Evolutionary conservation across 2,329 filamentous ascomycete species (phyloP).

Genomic region (Didymosphaeria variabile): DNA sequence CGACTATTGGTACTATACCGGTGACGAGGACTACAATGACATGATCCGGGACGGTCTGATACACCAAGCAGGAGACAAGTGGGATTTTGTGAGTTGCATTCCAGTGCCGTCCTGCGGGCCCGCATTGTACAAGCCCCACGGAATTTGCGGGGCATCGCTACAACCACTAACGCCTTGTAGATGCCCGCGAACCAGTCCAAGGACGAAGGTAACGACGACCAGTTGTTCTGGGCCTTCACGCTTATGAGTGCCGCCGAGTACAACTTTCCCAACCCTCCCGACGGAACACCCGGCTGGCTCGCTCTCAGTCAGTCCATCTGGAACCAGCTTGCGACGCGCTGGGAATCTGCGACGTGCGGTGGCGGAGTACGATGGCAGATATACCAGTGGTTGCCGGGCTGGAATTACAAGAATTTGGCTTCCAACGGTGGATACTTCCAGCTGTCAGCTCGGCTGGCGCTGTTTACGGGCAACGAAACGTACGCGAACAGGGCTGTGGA

Average conservation of each 20-base stretch:
- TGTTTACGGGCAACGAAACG: constrained; percentile 42
- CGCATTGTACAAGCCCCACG: background rate
- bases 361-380: constrained; percentile 46
- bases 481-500: constrained; percentile 42
- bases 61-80: constrained; percentile 29
- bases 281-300: constrained; percentile 51
- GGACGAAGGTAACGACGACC: constrained; percentile 62
- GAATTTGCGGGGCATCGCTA: background rate
- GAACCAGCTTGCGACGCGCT: constrained; percentile 40
- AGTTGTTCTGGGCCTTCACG: constrained; percentile 64
- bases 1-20: constrained; percentile 85
- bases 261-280: constrained; percentile 52
- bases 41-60: constrained; percentile 61
- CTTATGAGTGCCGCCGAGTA: constrained; percentile 64
- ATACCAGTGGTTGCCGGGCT: constrained; percentile 37
- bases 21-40: constrained; percentile 75
- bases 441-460: constrained; percentile 39
- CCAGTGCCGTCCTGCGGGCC: background rate
- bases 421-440: constrained; percentile 46
- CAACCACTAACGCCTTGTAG: constrained; percentile 13
- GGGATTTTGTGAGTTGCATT: constrained; percentile 24
- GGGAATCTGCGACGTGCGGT: constrained; percentile 32
- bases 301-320: constrained; percentile 49
- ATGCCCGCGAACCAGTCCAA: constrained; percentile 40
- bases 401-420: constrained; percentile 44